Evolutionary conservation across 2,329 filamentous ascomycete species (phyloP).

Genomic region (Purpureocillium takamizusanense): DNA sequence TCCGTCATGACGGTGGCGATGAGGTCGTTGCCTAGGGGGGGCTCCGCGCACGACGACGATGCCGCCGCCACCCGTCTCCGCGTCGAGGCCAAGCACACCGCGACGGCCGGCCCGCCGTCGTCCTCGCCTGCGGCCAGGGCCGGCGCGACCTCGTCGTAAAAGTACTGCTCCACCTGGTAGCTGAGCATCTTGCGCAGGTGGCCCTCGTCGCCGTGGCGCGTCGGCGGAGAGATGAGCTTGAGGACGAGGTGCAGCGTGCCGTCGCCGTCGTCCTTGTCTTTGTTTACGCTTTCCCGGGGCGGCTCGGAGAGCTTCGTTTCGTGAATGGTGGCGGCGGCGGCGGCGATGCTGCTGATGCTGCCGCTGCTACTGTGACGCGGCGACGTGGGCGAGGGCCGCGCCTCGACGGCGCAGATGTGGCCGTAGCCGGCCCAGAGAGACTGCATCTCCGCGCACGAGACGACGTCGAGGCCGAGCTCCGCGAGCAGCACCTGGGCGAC

Average conservation of each 20-base stretch:
- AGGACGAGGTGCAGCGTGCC: slow-evolving; percentile 37
- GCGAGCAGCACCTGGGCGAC: slow-evolving; percentile 31
- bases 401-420: slow-evolving; percentile 46
- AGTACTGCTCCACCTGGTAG: slow-evolving; percentile 59
- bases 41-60: no score
- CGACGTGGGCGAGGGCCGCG: slow-evolving; percentile 17
- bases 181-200: slow-evolving; percentile 58
- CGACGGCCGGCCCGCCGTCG: slow-evolving; percentile 32
- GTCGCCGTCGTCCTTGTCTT: neutral
- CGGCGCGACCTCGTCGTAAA: slow-evolving; percentile 50
- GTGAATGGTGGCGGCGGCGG: no score
- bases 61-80: slow-evolving; percentile 11
- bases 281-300: no score
- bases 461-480: slow-evolving; percentile 28
- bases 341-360: slow-evolving; percentile 1
- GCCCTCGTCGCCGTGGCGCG: slow-evolving; percentile 39
- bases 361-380: slow-evolving; percentile 1
- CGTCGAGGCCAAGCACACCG: slow-evolving; percentile 39
- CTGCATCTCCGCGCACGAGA: slow-evolving; percentile 29
- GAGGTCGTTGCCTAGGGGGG: slow-evolving; percentile 22
- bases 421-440: slow-evolving; percentile 44
- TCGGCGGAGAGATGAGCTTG: slow-evolving; percentile 50
- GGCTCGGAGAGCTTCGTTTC: neutral
- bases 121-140: slow-evolving; percentile 19
- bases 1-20: slow-evolving; percentile 51